Conservation (phyloP, 352 stramenopile genomes). For the Globisporangium nodosum region DNA sequence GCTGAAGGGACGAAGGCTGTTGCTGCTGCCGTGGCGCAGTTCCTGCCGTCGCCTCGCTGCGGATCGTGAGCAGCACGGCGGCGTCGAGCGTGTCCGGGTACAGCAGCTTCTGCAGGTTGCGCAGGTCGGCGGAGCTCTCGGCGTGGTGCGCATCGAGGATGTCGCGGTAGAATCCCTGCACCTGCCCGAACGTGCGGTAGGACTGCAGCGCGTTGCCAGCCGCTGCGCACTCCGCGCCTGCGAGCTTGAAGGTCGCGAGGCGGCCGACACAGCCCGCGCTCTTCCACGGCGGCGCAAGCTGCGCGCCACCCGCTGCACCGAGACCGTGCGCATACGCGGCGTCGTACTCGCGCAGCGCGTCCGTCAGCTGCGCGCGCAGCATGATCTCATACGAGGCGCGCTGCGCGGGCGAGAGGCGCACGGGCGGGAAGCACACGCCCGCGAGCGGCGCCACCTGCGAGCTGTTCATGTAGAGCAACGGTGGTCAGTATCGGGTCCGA, state of each 20-base stretch:
- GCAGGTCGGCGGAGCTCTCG: constrained; percentile 28
- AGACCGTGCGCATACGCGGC: constrained; percentile 14
- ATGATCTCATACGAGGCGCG: constrained; percentile 24
- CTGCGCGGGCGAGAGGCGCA: constrained; percentile 26
- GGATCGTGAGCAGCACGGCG: constrained; percentile 28
- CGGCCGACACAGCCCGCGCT: constrained; percentile 26
- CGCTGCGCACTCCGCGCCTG: constrained; percentile 9
- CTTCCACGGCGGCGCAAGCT: constrained; percentile 37
- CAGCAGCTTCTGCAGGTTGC: constrained; percentile 40
- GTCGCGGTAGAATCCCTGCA: constrained; percentile 47
- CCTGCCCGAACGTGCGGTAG: constrained; percentile 36
- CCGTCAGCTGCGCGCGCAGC: constrained; percentile 41
- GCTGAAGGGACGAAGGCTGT: not conserved
- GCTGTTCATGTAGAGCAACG: not conserved
- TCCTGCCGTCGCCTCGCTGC: not conserved
- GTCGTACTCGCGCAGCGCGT: constrained; percentile 28
- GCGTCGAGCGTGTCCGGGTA: constrained; percentile 36
- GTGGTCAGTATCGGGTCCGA: too few relatives aligned
- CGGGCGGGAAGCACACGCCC: constrained; percentile 14
- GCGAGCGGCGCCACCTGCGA: constrained; percentile 9
- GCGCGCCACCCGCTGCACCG: constrained; percentile 11
- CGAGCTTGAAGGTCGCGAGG: constrained; percentile 39
- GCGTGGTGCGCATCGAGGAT: constrained; percentile 37
- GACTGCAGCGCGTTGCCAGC: constrained; percentile 25
- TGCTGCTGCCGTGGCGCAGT: not conserved